Conservation (phyloP, 805 yeast species). For the Saccharomycopsis sp. region DNA sequence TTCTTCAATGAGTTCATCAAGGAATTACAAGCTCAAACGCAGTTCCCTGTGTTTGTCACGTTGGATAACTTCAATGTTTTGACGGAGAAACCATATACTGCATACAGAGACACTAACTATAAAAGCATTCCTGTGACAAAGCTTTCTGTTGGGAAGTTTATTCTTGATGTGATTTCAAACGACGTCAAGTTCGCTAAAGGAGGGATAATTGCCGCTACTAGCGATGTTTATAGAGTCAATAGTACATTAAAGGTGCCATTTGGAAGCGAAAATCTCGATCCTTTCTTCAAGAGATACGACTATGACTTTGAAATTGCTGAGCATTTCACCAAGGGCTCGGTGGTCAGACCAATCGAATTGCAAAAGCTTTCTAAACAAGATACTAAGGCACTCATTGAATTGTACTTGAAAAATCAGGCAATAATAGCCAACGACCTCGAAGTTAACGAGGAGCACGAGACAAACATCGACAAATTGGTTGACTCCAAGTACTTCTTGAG, state of each 20-base stretch:
- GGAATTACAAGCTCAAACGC: slow-evolving; percentile 36
- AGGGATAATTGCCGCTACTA: slow-evolving; percentile 57
- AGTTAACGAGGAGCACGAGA: slow-evolving; percentile 23
- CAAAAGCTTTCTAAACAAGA: slow-evolving; percentile 41
- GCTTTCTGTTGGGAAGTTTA: slow-evolving; percentile 55
- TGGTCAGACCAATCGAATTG: slow-evolving; percentile 36
- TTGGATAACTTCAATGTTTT: slow-evolving; percentile 71
- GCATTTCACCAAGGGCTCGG: slow-evolving; percentile 31
- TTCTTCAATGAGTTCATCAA: slow-evolving; percentile 20
- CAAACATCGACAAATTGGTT: slow-evolving; percentile 32
- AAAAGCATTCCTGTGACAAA: slow-evolving; percentile 50
- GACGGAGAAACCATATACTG: slow-evolving; percentile 46
- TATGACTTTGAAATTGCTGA: slow-evolving; percentile 53
- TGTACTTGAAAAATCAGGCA: slow-evolving; percentile 35
- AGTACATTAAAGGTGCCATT: slow-evolving; percentile 57
- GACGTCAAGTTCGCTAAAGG: slow-evolving; percentile 48
- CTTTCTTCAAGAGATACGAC: slow-evolving; percentile 43
- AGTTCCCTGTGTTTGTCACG: slow-evolving; percentile 56
- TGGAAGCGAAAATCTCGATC: slow-evolving; percentile 44
- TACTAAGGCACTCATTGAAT: slow-evolving; percentile 36
- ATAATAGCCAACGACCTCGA: slow-evolving; percentile 32
- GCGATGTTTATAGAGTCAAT: slow-evolving; percentile 45
- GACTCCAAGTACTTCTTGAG: slow-evolving; percentile 47
- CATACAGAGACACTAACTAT: slow-evolving; percentile 53
- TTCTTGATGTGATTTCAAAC: slow-evolving; percentile 52